Evolutionary conservation across 2,329 filamentous ascomycete species (phyloP).

Genomic region (Boeremia lycopersici): DNA sequence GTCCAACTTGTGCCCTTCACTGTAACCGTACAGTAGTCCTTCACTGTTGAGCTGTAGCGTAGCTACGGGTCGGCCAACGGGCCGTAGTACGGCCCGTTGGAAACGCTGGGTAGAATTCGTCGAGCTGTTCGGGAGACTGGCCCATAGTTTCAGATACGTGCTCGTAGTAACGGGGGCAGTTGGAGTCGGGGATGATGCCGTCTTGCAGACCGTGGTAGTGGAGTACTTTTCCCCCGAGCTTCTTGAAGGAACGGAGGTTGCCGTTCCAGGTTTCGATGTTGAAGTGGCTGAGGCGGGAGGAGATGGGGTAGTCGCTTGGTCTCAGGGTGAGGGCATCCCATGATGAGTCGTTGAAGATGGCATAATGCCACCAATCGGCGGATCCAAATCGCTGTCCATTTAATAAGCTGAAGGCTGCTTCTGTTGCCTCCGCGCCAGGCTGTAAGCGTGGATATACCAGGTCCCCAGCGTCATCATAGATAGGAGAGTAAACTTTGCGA

Average conservation of each 20-base stretch:
- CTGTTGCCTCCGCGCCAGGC: conserved; percentile 51
- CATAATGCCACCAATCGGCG: conserved; percentile 55
- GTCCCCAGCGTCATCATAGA: conserved; percentile 45
- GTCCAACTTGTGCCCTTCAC: too few species aligned
- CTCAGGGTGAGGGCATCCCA: conserved; percentile 48
- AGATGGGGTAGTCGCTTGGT: conserved; percentile 32
- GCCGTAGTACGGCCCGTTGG: too few species aligned
- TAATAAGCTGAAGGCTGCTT: conserved; percentile 50
- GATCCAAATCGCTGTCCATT: conserved; percentile 21
- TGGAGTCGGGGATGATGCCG: conserved; percentile 49
- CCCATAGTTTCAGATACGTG: conserved; percentile 49
- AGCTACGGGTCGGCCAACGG: too few species aligned
- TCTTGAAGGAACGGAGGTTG: conserved; percentile 44
- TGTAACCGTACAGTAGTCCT: too few species aligned
- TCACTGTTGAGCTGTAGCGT: too few species aligned
- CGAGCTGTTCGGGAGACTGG: conserved; percentile 31
- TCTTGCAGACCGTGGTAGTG: conserved; percentile 26
- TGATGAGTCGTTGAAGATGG: conserved; percentile 50
- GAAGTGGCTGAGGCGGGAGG: conserved; percentile 38
- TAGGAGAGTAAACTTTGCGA: conserved; percentile 47
- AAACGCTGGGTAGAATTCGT: conserved; percentile 51
- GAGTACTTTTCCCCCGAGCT: conserved; percentile 19
- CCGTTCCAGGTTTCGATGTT: conserved; percentile 42
- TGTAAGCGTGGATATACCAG: conserved; percentile 56
- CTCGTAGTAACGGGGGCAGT: conserved; percentile 53